phyloP scores from a whole-genome alignment of 192 early-diverging fungal species.

The Allomyces arbusculus region DNA sequence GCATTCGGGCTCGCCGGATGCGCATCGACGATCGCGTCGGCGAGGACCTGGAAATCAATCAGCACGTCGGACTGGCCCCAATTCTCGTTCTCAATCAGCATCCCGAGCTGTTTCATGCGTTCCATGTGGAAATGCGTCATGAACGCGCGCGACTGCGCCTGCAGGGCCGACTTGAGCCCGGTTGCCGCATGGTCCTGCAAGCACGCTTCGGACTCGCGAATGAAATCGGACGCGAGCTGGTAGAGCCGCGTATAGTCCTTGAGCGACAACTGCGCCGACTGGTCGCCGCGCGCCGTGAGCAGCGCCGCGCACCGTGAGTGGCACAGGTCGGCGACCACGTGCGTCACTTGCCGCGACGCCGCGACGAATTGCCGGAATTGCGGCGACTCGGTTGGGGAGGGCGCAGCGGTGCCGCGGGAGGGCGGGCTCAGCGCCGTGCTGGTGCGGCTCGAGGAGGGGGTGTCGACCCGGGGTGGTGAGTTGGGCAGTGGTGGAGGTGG shows the following conservation, averaged over 20 bases:
- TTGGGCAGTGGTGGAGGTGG: not conserved
- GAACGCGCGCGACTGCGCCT: constrained; percentile 26
- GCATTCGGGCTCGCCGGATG: constrained; percentile 16
- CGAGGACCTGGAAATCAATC: constrained; percentile 74
- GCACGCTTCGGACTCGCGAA: constrained; percentile 33
- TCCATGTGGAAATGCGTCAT: constrained; percentile 85
- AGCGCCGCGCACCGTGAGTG: constrained; percentile 75
- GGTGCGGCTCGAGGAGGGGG: too few species aligned
- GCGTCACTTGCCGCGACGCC: constrained; percentile 53
- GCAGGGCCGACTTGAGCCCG: not conserved
- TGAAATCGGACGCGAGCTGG: constrained; percentile 60
- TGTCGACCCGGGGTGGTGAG: too few species aligned
- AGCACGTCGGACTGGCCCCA: constrained; percentile 90
- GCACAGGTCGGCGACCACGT: constrained; percentile 62
- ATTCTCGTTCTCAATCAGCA: constrained; percentile 88
- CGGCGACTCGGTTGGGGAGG: too few species aligned
- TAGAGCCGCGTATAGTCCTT: constrained; percentile 74
- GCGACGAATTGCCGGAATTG: constrained; percentile 28
- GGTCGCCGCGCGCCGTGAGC: constrained; percentile 66
- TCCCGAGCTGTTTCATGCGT: constrained; percentile 60
- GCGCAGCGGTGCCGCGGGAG: too few species aligned
- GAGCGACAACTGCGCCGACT: constrained; percentile 68
- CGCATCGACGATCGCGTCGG: constrained; percentile 43
- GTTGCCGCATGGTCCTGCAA: not conserved
- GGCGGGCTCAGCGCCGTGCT: too few species aligned